Evolutionary conservation across 805 yeast species (phyloP).

Genomic region (Yamadazyma tumulicola): DNA sequence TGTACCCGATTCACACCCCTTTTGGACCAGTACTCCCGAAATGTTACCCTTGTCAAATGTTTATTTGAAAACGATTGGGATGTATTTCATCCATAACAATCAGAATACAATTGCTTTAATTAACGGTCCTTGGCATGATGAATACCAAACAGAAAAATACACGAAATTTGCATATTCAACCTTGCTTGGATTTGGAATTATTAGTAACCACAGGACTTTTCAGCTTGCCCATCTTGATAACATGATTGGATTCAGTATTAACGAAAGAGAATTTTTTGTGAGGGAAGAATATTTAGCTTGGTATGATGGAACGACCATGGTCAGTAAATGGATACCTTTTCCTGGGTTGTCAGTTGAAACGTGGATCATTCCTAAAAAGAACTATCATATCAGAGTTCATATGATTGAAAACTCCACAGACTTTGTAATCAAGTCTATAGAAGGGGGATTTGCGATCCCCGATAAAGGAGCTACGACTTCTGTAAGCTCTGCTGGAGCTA

Average conservation of each 20-base stretch:
- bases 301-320: conserved; percentile 3
- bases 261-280: conserved; percentile 6
- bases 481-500: neutral
- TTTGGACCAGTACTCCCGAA: conserved; percentile 10
- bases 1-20: conserved; percentile 10
- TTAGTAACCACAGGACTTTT: conserved; percentile 8
- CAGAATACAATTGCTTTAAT: conserved; percentile 10
- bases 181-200: conserved; percentile 10
- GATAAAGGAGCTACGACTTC: neutral
- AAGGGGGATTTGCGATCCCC: conserved; percentile 13
- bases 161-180: conserved; percentile 13
- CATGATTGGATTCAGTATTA: conserved; percentile 13
- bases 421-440: conserved; percentile 6
- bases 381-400: conserved; percentile 11
- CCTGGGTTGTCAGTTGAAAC: conserved; percentile 8
- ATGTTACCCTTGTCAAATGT: conserved; percentile 4
- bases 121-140: conserved; percentile 11
- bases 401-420: conserved; percentile 7
- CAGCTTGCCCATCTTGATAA: conserved; percentile 9
- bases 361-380: conserved; percentile 8
- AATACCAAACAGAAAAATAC: conserved; percentile 10
- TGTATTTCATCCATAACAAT: conserved; percentile 9
- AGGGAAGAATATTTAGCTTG: conserved; percentile 4
- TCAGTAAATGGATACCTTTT: conserved; percentile 10
- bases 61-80: conserved; percentile 8